These are phyloP conservation scores for Melanomma pulvis-pyrius DNA, from an alignment of 495 filamentous ascomycete genomes.

Conservation along the genomic window DNA sequence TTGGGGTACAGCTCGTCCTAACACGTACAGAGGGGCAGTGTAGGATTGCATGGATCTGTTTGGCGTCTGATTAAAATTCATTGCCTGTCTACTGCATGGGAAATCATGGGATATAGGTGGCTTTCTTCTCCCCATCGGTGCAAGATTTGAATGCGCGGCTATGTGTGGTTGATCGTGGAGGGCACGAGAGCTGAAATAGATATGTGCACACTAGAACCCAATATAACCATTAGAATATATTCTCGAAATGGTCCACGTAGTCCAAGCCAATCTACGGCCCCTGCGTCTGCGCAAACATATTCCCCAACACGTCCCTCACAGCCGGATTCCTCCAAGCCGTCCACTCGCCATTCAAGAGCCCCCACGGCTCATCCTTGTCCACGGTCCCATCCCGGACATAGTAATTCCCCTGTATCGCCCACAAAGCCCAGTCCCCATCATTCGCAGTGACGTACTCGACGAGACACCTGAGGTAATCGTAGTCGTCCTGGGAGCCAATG, in stretches of 20 bases:
- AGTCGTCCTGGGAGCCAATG: conserved; percentile 38
- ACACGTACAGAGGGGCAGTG: no score
- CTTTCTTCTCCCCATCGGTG: no score
- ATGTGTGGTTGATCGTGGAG: no score
- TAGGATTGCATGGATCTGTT: no score
- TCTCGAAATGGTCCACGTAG: background rate
- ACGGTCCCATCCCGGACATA: conserved; percentile 51
- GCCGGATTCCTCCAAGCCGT: conserved; percentile 49
- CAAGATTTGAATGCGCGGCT: no score
- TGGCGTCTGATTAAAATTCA: no score
- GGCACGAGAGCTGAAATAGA: no score
- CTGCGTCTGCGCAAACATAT: conserved; percentile 22
- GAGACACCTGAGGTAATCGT: conserved; percentile 48
- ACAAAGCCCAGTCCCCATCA: conserved; percentile 56
- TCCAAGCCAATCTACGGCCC: conserved; percentile 10
- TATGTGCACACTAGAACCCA: background rate
- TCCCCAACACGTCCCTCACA: conserved; percentile 22
- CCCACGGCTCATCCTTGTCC: conserved; percentile 52
- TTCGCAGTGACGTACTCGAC: conserved; percentile 50
- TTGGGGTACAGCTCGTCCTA: no score
- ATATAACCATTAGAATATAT: background rate
- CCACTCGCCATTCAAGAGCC: conserved; percentile 52
- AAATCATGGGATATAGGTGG: no score
- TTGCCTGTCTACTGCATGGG: no score
- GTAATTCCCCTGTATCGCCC: conserved; percentile 56